phyloP scores from a whole-genome alignment of 2,329 filamentous ascomycete genomes.

The Colletotrichum eremochloae region DNA sequence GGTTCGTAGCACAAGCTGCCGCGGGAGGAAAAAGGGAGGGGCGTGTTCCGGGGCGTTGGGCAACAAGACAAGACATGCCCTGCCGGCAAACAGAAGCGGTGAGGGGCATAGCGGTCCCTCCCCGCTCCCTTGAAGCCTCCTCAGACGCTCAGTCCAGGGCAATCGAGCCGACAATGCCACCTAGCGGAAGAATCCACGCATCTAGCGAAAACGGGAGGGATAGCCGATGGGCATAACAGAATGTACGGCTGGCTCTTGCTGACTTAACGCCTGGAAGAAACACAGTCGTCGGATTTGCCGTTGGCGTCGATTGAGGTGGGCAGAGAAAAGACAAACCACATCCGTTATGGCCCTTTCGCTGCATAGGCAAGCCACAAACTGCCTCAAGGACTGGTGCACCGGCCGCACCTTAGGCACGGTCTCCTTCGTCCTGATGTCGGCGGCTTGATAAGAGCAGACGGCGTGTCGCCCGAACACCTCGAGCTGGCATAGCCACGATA shows the following conservation, averaged over 20 bases:
- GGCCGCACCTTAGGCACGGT: background rate
- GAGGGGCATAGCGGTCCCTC: constrained; percentile 7
- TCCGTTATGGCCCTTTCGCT: background rate
- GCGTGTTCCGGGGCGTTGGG: constrained; percentile 31
- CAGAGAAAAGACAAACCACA: constrained; percentile 1
- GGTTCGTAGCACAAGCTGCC: constrained; percentile 26
- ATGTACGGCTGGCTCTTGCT: background rate
- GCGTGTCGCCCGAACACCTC: background rate
- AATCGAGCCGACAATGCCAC: constrained; percentile 19
- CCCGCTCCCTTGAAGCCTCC: background rate
- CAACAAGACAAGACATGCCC: background rate
- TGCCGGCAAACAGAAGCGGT: constrained; percentile 7
- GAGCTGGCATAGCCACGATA: background rate
- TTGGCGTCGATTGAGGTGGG: background rate
- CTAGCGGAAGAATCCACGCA: background rate
- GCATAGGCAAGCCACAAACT: background rate
- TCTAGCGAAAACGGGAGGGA: background rate
- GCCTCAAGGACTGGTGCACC: background rate
- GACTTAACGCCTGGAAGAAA: background rate
- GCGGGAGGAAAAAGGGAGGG: background rate
- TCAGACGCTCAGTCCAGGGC: constrained; percentile 25
- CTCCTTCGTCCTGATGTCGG: background rate
- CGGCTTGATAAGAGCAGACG: background rate
- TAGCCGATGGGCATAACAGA: constrained; percentile 18
- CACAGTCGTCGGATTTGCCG: background rate